phyloP scores from a whole-genome alignment of 345 rosid species.

The Geranium brycei region DNA sequence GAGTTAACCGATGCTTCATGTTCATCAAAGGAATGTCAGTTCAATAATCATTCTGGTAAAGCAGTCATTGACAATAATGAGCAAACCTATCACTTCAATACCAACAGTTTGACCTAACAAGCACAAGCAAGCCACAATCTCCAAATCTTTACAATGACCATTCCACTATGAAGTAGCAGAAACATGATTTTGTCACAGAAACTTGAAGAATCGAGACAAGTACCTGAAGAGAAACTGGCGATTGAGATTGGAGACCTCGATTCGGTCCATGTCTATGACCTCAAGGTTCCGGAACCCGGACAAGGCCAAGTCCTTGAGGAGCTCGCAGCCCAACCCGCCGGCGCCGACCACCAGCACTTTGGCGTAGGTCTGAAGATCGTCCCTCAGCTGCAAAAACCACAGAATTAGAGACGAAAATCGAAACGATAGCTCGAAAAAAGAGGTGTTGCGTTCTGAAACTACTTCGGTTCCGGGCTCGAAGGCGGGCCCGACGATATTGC shows the following conservation, averaged over 20 bases:
- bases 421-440: too few relatives aligned
- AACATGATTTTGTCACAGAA: not conserved
- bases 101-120: not conserved
- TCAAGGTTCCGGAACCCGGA: constrained; percentile 82
- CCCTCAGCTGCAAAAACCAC: constrained; percentile 41
- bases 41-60: too few relatives aligned
- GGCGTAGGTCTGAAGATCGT: constrained; percentile 61
- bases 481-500: constrained; percentile 70
- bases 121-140: not conserved
- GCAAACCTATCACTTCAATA: too few relatives aligned
- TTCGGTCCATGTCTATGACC: constrained; percentile 96
- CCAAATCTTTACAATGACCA: not conserved
- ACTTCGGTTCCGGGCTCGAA: constrained; percentile 70
- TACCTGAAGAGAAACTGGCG: constrained; percentile 96
- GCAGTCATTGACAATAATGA: too few relatives aligned
- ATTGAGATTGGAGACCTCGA: constrained; percentile 94
- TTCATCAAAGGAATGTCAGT: too few relatives aligned
- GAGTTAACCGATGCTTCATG: not conserved
- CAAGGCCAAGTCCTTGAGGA: constrained; percentile 85
- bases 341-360: constrained; percentile 82
- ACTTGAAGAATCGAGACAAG: constrained; percentile 1
- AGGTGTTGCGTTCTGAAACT: not conserved
- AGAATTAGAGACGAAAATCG: not conserved
- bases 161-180: not conserved
- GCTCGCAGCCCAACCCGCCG: constrained; percentile 93